Conservation (phyloP, 2,329 filamentous ascomycete species). For the Paraphoma chrysanthemicola region DNA sequence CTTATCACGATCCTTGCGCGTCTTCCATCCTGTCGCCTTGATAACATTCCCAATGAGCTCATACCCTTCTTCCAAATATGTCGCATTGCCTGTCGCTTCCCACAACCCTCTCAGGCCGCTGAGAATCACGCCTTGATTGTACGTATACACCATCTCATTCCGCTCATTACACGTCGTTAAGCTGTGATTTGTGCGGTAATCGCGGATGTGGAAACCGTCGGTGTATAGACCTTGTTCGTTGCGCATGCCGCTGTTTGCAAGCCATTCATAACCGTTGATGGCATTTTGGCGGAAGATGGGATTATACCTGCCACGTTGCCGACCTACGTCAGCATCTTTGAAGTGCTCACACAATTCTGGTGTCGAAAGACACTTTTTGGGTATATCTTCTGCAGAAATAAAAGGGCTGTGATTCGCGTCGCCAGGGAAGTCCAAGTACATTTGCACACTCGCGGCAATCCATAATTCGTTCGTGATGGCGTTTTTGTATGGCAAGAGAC, state of each 20-base stretch:
- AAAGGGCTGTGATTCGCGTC: slow-evolving; percentile 78
- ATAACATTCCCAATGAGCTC: slow-evolving; percentile 77
- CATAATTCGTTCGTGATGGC: slow-evolving; percentile 94
- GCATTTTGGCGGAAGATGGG: slow-evolving; percentile 75
- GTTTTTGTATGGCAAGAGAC: slow-evolving; percentile 82
- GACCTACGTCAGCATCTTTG: neutral
- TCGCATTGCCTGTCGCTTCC: slow-evolving; percentile 74
- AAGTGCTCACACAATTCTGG: neutral
- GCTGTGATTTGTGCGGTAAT: slow-evolving; percentile 61
- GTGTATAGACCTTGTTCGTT: slow-evolving; percentile 77
- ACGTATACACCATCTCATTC: slow-evolving; percentile 91
- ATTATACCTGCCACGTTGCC: slow-evolving; percentile 52
- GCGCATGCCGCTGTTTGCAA: slow-evolving; percentile 80
- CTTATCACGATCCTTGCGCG: neutral
- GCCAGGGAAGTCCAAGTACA: slow-evolving; percentile 90
- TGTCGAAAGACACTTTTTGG: neutral
- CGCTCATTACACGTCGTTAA: slow-evolving; percentile 79
- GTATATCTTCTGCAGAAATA: slow-evolving; percentile 39
- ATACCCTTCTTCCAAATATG: slow-evolving; percentile 81
- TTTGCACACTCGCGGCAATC: slow-evolving; percentile 81
- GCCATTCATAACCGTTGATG: slow-evolving; percentile 80
- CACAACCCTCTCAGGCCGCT: slow-evolving; percentile 82
- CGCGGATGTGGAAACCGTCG: slow-evolving; percentile 87
- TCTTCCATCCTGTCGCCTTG: slow-evolving; percentile 73
- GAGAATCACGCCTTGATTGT: slow-evolving; percentile 92